These are phyloP conservation scores for Aphanocladium album DNA, from an alignment of 2,329 filamentous ascomycete genomes.

Conservation along the genomic window DNA sequence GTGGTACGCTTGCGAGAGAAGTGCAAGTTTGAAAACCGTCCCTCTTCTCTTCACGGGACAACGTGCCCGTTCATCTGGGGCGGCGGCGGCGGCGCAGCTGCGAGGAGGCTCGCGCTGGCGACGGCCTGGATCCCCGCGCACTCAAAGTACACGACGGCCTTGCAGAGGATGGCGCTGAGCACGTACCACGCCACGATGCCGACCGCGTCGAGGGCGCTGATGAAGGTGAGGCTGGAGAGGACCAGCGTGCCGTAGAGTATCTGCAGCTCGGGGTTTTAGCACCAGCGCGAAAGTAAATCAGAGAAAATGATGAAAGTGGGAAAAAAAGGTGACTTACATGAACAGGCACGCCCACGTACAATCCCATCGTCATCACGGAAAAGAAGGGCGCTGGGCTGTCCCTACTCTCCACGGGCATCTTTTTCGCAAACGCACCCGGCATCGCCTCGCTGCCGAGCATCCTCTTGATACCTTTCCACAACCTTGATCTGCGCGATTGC, in stretches of 20 bases:
- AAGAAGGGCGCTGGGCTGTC: background rate
- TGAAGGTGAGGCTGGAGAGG: background rate
- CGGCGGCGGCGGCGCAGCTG: background rate
- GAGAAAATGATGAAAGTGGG: background rate
- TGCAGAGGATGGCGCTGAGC: background rate
- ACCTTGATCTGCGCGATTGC: no score
- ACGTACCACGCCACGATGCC: background rate
- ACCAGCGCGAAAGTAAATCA: no score
- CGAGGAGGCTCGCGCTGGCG: background rate
- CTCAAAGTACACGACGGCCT: background rate
- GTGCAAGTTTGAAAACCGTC: no score
- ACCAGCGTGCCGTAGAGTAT: background rate
- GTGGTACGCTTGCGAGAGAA: no score
- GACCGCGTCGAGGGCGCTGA: conserved; percentile 2
- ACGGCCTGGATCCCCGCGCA: background rate
- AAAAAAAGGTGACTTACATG: background rate
- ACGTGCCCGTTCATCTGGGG: background rate
- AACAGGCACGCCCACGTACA: background rate
- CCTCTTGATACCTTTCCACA: no score
- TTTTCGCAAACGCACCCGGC: background rate
- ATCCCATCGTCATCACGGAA: background rate
- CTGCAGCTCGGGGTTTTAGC: no score
- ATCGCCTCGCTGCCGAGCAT: background rate
- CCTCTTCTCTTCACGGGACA: background rate
- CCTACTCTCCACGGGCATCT: background rate